A percentile compares a stretch with the other conserved stretches of the same genome.
Evolutionary conservation across 495 filamentous ascomycete species (phyloP).

Genomic region (Hyaloscypha finlandica): DNA sequence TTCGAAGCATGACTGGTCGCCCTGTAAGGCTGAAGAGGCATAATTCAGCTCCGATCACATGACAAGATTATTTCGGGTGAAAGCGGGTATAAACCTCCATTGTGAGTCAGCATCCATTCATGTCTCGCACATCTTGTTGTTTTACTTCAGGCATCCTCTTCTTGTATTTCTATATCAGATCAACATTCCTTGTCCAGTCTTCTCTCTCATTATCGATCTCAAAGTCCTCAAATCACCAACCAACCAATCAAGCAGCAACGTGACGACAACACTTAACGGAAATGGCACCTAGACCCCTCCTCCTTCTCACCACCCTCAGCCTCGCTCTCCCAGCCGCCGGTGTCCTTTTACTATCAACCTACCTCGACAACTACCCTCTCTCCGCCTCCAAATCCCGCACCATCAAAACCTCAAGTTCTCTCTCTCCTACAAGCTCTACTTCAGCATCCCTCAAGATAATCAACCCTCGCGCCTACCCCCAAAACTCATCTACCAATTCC

Average conservation of each 20-base stretch:
- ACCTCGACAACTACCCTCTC: neutral
- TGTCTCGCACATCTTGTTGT: neutral
- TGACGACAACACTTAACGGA: neutral
- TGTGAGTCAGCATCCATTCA: neutral
- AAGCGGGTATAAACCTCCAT: neutral
- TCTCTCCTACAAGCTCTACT: neutral
- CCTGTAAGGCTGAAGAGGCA: neutral
- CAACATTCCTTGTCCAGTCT: too few species aligned
- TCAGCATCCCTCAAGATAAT: conserved; percentile 4
- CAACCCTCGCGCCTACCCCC: neutral
- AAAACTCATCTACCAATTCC: neutral
- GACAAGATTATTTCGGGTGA: neutral
- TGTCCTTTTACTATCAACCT: neutral
- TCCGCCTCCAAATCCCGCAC: neutral
- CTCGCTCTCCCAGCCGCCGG: conserved; percentile 8
- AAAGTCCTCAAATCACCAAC: too few species aligned
- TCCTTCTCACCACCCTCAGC: neutral
- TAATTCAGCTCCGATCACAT: neutral
- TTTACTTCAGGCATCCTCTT: neutral
- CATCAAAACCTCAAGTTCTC: neutral
- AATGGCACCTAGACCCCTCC: conserved; percentile 6
- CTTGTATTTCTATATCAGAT: neutral
- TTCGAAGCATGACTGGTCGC: neutral
- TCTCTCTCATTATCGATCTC: neutral
- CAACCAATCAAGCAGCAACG: neutral